These are phyloP conservation scores for Starmerella bacillaris DNA, from an alignment of 805 yeast species.

Conservation along the genomic window DNA sequence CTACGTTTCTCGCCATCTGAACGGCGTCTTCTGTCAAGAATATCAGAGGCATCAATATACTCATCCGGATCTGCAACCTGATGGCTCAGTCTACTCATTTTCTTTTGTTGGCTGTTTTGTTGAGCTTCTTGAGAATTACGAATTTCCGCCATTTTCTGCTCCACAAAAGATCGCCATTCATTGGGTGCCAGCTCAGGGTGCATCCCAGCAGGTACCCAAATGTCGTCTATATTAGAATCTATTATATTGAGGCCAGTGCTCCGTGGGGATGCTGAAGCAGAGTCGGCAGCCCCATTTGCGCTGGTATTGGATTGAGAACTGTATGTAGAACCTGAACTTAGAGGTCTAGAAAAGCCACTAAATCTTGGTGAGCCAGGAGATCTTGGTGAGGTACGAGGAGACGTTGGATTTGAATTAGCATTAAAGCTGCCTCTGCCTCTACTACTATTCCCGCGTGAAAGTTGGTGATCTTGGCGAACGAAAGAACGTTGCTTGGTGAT, in stretches of 20 bases:
- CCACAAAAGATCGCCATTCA: constrained; percentile 33
- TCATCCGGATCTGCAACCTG: constrained; percentile 23
- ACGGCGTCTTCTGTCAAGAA: constrained; percentile 19
- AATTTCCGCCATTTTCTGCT: constrained; percentile 25
- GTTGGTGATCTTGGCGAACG: too few relatives aligned
- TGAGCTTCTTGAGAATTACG: constrained; percentile 10
- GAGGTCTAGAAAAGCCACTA: too few relatives aligned
- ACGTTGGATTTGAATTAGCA: too few relatives aligned
- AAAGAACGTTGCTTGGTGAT: too few relatives aligned
- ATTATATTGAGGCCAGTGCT: constrained; percentile 2
- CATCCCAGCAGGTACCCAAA: constrained; percentile 92
- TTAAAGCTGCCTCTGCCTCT: too few relatives aligned
- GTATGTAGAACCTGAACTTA: too few relatives aligned
- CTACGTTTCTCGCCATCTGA: constrained; percentile 13
- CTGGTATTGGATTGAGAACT: too few relatives aligned
- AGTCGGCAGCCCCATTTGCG: neutral
- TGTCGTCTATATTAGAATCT: constrained; percentile 18
- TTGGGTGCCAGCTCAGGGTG: constrained; percentile 95
- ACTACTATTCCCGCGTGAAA: too few relatives aligned
- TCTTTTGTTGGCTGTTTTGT: constrained; percentile 9
- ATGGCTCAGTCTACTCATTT: constrained; percentile 20
- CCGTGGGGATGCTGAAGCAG: too few relatives aligned
- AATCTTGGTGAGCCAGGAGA: too few relatives aligned
- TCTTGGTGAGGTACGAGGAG: too few relatives aligned
- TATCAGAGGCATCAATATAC: constrained; percentile 21